A percentile compares a stretch with the other conserved stretches of the same genome.
phyloP scores from a whole-genome alignment of 495 filamentous ascomycete species.

The Tuber magnatum region DNA sequence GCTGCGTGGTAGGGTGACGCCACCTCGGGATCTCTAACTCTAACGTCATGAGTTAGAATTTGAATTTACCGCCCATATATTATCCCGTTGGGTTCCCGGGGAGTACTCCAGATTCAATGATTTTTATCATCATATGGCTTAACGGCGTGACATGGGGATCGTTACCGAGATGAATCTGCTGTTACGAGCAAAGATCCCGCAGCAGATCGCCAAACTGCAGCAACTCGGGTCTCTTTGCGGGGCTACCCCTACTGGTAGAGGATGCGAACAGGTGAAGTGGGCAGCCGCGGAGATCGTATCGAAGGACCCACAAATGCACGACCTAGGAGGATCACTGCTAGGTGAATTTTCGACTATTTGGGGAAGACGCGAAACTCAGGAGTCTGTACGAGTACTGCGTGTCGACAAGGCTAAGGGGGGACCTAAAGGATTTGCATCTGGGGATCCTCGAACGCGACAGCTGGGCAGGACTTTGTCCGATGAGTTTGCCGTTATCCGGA shows the following conservation, averaged over 20 bases:
- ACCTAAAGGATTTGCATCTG: background rate
- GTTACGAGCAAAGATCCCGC: background rate
- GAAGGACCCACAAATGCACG: background rate
- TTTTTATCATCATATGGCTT: background rate
- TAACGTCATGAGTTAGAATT: background rate
- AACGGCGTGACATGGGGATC: background rate
- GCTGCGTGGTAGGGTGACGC: background rate
- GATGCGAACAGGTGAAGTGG: background rate
- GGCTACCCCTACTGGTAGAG: background rate
- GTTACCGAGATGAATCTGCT: background rate
- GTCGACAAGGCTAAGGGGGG: background rate
- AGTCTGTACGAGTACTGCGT: background rate
- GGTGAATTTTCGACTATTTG: background rate
- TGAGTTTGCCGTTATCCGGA: conserved; percentile 65
- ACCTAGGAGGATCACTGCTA: background rate
- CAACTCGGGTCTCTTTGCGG: background rate
- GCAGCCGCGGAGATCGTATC: background rate
- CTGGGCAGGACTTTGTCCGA: conserved; percentile 65
- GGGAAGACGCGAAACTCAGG: background rate
- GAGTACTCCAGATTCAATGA: background rate
- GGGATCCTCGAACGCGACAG: conserved; percentile 56
- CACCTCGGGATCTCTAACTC: background rate
- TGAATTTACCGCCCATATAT: background rate
- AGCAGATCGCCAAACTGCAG: background rate
- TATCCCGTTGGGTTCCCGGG: background rate